A percentile compares a stretch with the other conserved stretches of the same genome.
Conservation (phyloP, 208 protist species). For the Crithidia fasciculata region DNA sequence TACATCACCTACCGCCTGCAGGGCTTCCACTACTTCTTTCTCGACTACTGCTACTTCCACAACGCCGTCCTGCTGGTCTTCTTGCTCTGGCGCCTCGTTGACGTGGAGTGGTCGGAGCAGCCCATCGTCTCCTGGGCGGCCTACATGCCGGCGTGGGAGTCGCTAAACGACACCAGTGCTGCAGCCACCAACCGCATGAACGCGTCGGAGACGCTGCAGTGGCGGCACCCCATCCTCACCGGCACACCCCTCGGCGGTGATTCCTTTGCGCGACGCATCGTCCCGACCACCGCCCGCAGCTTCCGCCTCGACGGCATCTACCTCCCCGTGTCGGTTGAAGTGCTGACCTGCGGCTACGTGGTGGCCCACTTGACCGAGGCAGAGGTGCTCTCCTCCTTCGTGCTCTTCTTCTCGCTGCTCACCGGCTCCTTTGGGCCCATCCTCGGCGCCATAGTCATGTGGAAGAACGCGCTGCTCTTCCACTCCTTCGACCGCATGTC, state of each 20-base stretch:
- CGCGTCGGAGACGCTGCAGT: conserved; percentile 9
- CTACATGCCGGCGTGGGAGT: conserved; percentile 29
- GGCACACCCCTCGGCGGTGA: conserved; percentile 18
- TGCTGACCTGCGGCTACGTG: conserved; percentile 53
- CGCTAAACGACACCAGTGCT: conserved; percentile 1
- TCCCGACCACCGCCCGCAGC: conserved; percentile 19
- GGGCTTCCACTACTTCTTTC: conserved; percentile 74
- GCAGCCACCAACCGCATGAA: conserved; percentile 2
- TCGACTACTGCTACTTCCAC: conserved; percentile 85
- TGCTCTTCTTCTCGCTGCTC: conserved; percentile 61
- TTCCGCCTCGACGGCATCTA: conserved; percentile 49
- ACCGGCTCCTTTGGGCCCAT: conserved; percentile 67
- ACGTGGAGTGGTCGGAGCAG: conserved; percentile 59
- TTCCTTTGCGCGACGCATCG: conserved; percentile 24
- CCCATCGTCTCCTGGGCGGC: conserved; percentile 49
- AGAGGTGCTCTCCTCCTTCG: conserved; percentile 50
- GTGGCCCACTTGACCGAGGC: conserved; percentile 41
- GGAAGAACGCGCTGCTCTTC: conserved; percentile 73
- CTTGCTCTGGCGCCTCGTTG: conserved; percentile 55
- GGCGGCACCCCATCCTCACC: conserved; percentile 29
- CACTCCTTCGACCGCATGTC: conserved; percentile 79
- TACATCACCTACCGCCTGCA: conserved; percentile 58
- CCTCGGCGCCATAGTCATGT: conserved; percentile 68
- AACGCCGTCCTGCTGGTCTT: conserved; percentile 59
- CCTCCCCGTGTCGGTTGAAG: conserved; percentile 45